phyloP scores from a whole-genome alignment of 768 basidiomycete species.

The Auriscalpium orientale region DNA sequence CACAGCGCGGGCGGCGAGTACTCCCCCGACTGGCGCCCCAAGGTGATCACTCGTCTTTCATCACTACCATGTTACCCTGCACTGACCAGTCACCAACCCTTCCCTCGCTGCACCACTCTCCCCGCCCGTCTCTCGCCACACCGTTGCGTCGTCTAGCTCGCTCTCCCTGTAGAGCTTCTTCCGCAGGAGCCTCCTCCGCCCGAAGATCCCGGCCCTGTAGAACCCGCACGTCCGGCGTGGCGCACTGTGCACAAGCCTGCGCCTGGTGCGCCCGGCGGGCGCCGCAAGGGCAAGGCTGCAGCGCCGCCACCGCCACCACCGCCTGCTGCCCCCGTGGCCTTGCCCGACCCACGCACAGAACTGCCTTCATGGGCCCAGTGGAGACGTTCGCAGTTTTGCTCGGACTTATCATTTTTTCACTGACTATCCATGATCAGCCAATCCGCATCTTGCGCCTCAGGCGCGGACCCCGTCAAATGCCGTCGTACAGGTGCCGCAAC shows the following conservation, averaged over 20 bases:
- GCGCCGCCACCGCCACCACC: slow-evolving; percentile 32
- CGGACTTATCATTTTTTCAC: background rate
- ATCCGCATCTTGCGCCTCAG: slow-evolving; percentile 51
- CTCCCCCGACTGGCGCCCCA: slow-evolving; percentile 64
- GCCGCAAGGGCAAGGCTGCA: slow-evolving; percentile 31
- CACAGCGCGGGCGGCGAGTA: slow-evolving; percentile 77
- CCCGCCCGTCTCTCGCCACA: slow-evolving; percentile 24
- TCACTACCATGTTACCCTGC: background rate
- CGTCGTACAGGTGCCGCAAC: slow-evolving; percentile 30
- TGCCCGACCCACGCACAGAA: slow-evolving; percentile 35
- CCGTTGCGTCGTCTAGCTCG: background rate
- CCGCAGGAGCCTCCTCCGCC: slow-evolving; percentile 37
- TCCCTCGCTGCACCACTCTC: slow-evolving; percentile 21
- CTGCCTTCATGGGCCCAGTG: slow-evolving; percentile 81
- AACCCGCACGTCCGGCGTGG: slow-evolving; percentile 64
- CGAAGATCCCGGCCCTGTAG: slow-evolving; percentile 32
- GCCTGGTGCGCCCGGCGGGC: slow-evolving; percentile 29
- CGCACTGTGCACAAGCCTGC: slow-evolving; percentile 61
- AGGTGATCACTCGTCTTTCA: slow-evolving; percentile 30
- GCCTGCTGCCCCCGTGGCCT: slow-evolving; percentile 27
- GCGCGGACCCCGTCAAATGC: slow-evolving; percentile 32
- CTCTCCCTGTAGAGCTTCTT: slow-evolving; percentile 14
- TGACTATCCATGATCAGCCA: slow-evolving; percentile 37
- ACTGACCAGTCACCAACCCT: background rate
- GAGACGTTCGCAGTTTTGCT: slow-evolving; percentile 49